These are phyloP conservation scores for Brassica juncea DNA, from an alignment of 345 rosid species.

Conservation along the genomic window DNA sequence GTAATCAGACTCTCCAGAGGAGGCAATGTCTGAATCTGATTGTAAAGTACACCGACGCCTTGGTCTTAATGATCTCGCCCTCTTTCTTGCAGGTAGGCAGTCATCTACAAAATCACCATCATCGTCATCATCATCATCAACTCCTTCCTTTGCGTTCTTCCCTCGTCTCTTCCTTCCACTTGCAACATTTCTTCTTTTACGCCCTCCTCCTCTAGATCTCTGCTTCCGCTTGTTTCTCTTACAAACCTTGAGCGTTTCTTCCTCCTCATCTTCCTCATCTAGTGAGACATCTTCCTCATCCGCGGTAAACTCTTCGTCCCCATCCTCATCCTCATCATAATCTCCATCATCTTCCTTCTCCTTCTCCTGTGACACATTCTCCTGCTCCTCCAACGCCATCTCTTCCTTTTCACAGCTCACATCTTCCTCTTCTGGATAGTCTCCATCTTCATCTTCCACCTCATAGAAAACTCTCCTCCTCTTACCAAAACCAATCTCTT, in stretches of 20 bases:
- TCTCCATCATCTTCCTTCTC: conserved; percentile 49
- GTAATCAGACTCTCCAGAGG: conserved; percentile 64
- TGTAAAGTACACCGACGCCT: conserved; percentile 49
- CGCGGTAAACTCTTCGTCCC: conserved; percentile 60
- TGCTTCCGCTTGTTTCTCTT: conserved; percentile 41
- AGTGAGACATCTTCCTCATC: conserved; percentile 70
- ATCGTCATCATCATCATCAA: conserved; percentile 38
- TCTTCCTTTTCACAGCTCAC: background rate
- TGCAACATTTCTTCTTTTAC: conserved; percentile 47
- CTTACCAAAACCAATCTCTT: conserved; percentile 19
- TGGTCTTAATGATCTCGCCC: conserved; percentile 44
- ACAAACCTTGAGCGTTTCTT: conserved; percentile 46
- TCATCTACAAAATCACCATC: conserved; percentile 33
- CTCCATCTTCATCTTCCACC: conserved; percentile 40
- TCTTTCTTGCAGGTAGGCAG: conserved; percentile 44
- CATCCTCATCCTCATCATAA: conserved; percentile 55
- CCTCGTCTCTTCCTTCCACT: conserved; percentile 50
- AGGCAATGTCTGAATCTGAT: conserved; percentile 76
- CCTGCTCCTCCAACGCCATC: conserved; percentile 39
- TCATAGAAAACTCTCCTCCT: conserved; percentile 41
- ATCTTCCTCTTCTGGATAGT: conserved; percentile 31
- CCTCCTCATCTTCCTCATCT: conserved; percentile 78
- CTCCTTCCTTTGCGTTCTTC: conserved; percentile 49
- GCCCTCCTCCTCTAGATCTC: conserved; percentile 40
- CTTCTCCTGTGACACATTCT: conserved; percentile 25